Evolutionary conservation across 768 basidiomycete species (phyloP).

Genomic region (Mycena rosella): DNA sequence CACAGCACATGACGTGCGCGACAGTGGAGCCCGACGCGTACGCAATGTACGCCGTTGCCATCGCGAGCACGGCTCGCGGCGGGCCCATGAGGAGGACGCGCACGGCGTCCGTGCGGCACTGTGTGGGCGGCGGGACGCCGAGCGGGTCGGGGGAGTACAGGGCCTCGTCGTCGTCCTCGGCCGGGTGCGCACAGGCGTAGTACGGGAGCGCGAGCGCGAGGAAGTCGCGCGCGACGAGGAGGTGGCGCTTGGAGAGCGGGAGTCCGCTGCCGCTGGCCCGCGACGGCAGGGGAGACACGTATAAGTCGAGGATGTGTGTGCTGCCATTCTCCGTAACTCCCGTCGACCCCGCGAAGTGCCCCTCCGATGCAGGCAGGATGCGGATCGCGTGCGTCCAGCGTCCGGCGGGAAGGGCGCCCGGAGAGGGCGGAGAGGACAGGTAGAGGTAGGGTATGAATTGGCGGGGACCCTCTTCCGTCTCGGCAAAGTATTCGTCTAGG

Average conservation of each 20-base stretch:
- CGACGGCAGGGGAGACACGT: neutral
- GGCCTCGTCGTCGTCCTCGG: no score
- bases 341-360: slow-evolving; percentile 2
- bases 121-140: slow-evolving; percentile 1
- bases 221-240: slow-evolving; percentile 36
- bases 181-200: slow-evolving; percentile 25
- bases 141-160: neutral
- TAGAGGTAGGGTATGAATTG: slow-evolving; percentile 35
- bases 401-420: slow-evolving; percentile 14
- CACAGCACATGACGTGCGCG: slow-evolving; percentile 29
- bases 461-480: slow-evolving; percentile 1
- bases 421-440: slow-evolving; percentile 16
- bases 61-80: slow-evolving; percentile 24
- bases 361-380: slow-evolving; percentile 15
- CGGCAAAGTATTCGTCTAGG: neutral
- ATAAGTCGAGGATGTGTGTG: slow-evolving; percentile 8
- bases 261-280: neutral
- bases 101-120: slow-evolving; percentile 28
- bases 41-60: slow-evolving; percentile 30
- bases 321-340: neutral
- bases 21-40: slow-evolving; percentile 28
- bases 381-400: slow-evolving; percentile 35
- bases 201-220: slow-evolving; percentile 36
- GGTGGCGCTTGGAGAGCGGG: slow-evolving; percentile 15
- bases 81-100: slow-evolving; percentile 31